Percentiles rank a stretch among this genome's conserved stretches.
These are phyloP conservation scores for Scheffersomyces titani DNA, from an alignment of 1,139 yeast species.

Conservation along the genomic window DNA sequence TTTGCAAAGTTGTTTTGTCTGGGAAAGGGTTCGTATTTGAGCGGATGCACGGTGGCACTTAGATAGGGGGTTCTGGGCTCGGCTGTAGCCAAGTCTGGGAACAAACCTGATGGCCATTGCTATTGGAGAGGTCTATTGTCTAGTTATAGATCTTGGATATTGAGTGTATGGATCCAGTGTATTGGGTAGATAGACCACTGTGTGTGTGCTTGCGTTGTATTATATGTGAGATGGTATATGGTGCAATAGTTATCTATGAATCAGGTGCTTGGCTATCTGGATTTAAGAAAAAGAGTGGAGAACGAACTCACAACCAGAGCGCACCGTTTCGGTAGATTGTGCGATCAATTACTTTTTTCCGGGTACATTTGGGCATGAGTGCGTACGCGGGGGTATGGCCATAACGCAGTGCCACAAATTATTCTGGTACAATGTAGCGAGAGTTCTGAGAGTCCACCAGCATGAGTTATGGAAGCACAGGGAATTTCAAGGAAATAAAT, in stretches of 20 bases:
- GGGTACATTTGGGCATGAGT: background rate
- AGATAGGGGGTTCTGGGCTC: background rate
- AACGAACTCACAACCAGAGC: background rate
- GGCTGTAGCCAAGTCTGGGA: background rate
- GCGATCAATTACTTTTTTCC: background rate
- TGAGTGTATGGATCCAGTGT: background rate
- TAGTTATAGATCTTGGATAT: background rate
- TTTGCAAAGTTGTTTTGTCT: conserved; percentile 3
- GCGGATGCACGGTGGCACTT: background rate
- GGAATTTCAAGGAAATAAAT: no score
- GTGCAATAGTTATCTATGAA: background rate
- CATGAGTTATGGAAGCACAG: no score
- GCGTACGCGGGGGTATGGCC: background rate
- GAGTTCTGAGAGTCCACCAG: no score
- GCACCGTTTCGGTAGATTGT: background rate
- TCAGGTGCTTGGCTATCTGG: background rate
- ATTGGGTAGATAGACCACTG: background rate
- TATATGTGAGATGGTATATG: background rate
- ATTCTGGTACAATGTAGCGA: background rate
- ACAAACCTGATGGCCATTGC: background rate
- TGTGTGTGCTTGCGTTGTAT: background rate
- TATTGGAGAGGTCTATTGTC: background rate
- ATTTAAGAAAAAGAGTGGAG: background rate
- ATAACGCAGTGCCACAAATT: background rate
- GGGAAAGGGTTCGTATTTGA: background rate